Percentiles rank a stretch among this genome's conserved stretches.
These are phyloP conservation scores for Populus simonii DNA, from an alignment of 345 rosid genomes.

Conservation along the genomic window DNA sequence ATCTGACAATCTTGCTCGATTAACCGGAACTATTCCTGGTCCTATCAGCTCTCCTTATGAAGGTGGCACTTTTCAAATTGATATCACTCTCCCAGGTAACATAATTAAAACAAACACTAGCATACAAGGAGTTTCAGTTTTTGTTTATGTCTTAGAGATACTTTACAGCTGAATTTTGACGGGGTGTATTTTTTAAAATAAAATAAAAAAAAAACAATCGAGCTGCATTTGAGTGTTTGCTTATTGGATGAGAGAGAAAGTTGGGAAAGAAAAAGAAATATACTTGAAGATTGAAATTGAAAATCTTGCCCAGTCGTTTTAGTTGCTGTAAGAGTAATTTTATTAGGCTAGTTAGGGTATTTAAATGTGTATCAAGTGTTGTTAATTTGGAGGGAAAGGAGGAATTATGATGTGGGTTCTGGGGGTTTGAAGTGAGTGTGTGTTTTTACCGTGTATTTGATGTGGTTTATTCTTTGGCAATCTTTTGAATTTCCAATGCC, in stretches of 20 bases:
- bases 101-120: background rate
- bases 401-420: background rate
- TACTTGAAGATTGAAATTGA: background rate
- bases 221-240: slow-evolving; percentile 3
- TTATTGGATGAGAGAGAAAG: background rate
- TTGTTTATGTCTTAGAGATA: background rate
- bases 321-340: background rate
- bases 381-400: background rate
- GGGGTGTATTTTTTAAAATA: background rate
- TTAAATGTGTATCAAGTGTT: background rate
- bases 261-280: background rate
- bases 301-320: background rate
- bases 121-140: background rate
- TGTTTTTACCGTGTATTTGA: background rate
- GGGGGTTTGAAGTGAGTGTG: background rate
- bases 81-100: slow-evolving; percentile 73
- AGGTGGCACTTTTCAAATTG: slow-evolving; percentile 86
- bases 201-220: background rate
- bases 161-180: background rate
- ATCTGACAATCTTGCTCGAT: slow-evolving; percentile 66
- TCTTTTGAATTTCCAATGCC: slow-evolving; percentile 1
- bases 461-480: background rate
- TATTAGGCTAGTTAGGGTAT: background rate
- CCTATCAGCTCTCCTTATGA: slow-evolving; percentile 89
- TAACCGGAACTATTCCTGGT: slow-evolving; percentile 82